Percentiles rank a stretch among this genome's conserved stretches.
Evolutionary conservation across 2,329 filamentous ascomycete species (phyloP).

Genomic region (Alternaria novae-zelandiae): DNA sequence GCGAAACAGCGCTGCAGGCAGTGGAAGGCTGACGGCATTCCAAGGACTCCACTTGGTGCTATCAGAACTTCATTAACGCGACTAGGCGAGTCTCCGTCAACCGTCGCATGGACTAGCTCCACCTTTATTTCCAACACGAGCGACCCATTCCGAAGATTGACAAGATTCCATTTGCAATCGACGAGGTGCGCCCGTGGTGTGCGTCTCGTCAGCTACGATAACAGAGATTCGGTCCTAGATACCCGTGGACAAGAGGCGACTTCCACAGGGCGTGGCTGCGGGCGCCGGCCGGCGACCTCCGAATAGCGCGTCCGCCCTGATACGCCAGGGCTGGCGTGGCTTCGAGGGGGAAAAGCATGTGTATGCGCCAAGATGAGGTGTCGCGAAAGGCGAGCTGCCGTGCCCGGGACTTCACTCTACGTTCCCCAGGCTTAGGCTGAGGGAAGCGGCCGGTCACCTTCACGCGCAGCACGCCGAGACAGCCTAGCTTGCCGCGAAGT

Average conservation of each 20-base stretch:
- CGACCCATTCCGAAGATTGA: slow-evolving; percentile 5
- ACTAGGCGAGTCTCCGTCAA: slow-evolving; percentile 11
- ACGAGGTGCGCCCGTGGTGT: slow-evolving; percentile 4
- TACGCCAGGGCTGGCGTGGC: slow-evolving; percentile 5
- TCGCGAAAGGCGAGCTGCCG: slow-evolving; percentile 8
- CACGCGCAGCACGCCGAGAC: slow-evolving; percentile 10
- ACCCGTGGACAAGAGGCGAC: slow-evolving; percentile 9
- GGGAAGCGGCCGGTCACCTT: slow-evolving; percentile 6
- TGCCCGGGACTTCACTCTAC: not conserved
- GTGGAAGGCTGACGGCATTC: not conserved
- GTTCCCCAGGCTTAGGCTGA: slow-evolving; percentile 4
- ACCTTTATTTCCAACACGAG: slow-evolving; percentile 5
- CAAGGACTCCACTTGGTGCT: slow-evolving; percentile 8
- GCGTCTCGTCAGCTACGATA: slow-evolving; percentile 9
- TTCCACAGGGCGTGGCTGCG: not conserved
- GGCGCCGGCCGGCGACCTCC: slow-evolving; percentile 9
- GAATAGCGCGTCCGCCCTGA: not conserved
- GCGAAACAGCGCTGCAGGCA: not conserved
- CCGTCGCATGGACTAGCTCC: slow-evolving; percentile 4
- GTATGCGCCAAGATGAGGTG: not conserved
- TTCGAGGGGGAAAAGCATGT: slow-evolving; percentile 8
- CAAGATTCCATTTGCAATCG: slow-evolving; percentile 18
- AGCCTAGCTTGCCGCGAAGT: slow-evolving; percentile 10
- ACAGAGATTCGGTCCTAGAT: slow-evolving; percentile 11
- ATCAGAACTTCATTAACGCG: slow-evolving; percentile 13